phyloP scores from a whole-genome alignment of 2,329 filamentous ascomycete genomes.

The Mariannaea elegans region DNA sequence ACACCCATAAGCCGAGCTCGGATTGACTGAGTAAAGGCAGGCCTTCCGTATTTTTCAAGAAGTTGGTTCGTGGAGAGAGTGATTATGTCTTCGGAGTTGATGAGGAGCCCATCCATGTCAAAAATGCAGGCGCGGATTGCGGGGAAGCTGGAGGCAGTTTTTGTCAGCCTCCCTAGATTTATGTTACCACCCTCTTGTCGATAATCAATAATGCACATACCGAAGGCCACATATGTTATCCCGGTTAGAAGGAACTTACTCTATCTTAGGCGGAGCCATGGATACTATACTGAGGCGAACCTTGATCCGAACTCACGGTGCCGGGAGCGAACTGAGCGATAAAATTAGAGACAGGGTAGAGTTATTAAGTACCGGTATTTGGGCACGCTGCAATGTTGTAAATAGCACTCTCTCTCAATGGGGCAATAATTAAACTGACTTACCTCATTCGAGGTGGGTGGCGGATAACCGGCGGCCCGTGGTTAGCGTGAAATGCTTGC shows the following conservation, averaged over 20 bases:
- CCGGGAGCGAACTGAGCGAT: too few relatives aligned
- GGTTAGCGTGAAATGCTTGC: too few relatives aligned
- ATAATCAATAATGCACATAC: too few relatives aligned
- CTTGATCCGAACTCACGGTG: background rate
- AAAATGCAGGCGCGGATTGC: constrained; percentile 73
- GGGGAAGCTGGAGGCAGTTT: constrained; percentile 13
- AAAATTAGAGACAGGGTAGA: too few relatives aligned
- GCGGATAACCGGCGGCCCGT: too few relatives aligned
- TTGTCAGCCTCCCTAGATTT: background rate
- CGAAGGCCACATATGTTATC: background rate
- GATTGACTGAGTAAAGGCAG: constrained; percentile 68
- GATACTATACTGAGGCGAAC: background rate
- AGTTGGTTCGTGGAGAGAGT: constrained; percentile 70
- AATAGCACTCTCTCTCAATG: too few relatives aligned
- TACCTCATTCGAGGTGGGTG: too few relatives aligned
- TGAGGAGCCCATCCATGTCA: constrained; percentile 78
- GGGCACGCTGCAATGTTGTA: too few relatives aligned
- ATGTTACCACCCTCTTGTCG: background rate
- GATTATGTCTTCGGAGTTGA: constrained; percentile 77
- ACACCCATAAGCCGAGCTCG: constrained; percentile 76
- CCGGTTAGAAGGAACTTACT: background rate
- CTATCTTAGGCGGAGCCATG: background rate
- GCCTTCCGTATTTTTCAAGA: constrained; percentile 67
- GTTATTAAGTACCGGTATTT: too few relatives aligned
- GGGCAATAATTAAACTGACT: too few relatives aligned